Conservation (phyloP, 805 yeast genomes). For the Schwanniomyces yamadae region DNA sequence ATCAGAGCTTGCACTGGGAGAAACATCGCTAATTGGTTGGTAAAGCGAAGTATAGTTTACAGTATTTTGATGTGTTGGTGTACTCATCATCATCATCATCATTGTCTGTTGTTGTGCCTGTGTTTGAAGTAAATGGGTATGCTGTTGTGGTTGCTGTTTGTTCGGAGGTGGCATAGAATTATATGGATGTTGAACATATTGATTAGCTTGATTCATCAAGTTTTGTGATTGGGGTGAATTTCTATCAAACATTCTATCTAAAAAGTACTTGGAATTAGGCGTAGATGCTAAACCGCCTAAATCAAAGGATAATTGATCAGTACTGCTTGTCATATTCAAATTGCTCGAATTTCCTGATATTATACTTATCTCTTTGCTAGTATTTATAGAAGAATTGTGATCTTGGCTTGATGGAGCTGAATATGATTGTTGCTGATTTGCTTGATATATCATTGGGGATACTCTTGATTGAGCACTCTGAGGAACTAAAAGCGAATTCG, state of each 20-base stretch:
- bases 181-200: constrained; percentile 12
- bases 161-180: constrained; percentile 34
- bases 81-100: constrained; percentile 41
- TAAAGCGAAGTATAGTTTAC: constrained; percentile 20
- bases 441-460: constrained; percentile 4
- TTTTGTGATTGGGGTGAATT: constrained; percentile 32
- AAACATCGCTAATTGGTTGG: constrained; percentile 13
- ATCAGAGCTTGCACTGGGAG: constrained; percentile 10
- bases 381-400: constrained; percentile 13
- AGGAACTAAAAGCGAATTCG: not conserved
- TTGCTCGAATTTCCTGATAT: constrained; percentile 26
- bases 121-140: constrained; percentile 11
- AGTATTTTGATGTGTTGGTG: constrained; percentile 39
- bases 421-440: constrained; percentile 1
- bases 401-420: constrained; percentile 9
- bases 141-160: constrained; percentile 12
- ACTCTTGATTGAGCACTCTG: not conserved
- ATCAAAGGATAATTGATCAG: constrained; percentile 43
- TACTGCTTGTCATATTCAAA: constrained; percentile 29
- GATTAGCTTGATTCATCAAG: constrained; percentile 16
- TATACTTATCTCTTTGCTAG: constrained; percentile 28
- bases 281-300: constrained; percentile 37
- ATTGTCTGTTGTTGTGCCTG: constrained; percentile 12
- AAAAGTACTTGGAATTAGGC: constrained; percentile 39
- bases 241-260: constrained; percentile 40